phyloP scores from a whole-genome alignment of 2,329 filamentous ascomycete species.

The Talaromyces pinophilus region DNA sequence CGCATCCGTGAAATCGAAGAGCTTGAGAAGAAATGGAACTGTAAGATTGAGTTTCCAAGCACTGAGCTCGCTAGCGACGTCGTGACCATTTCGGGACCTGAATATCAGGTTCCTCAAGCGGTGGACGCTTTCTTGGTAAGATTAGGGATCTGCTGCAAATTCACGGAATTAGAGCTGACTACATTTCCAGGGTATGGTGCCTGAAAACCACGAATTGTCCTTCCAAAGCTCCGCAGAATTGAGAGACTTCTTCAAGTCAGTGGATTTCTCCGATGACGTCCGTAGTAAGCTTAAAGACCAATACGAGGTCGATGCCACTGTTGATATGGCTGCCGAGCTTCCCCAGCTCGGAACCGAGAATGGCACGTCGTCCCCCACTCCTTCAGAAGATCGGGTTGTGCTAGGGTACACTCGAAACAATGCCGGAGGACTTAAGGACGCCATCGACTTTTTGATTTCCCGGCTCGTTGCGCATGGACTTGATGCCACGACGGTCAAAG shows the following conservation, averaged over 20 bases:
- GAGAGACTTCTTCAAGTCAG: conserved; percentile 76
- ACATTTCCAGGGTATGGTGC: conserved; percentile 79
- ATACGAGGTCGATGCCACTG: conserved; percentile 84
- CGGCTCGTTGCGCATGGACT: conserved; percentile 84
- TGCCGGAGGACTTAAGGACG: conserved; percentile 89
- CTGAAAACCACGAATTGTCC: conserved; percentile 89
- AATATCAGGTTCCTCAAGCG: conserved; percentile 96
- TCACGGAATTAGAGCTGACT: background rate
- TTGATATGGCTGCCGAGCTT: conserved; percentile 54
- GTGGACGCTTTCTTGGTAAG: conserved; percentile 87
- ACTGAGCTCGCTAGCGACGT: conserved; percentile 96
- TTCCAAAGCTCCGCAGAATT: conserved; percentile 75
- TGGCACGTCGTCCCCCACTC: conserved; percentile 45
- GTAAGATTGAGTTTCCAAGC: conserved; percentile 97
- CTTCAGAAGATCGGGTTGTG: conserved; percentile 58
- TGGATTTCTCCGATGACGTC: conserved; percentile 77
- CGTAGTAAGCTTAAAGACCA: conserved; percentile 83
- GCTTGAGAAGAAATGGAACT: conserved; percentile 98
- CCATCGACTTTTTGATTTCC: conserved; percentile 88
- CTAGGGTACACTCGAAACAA: conserved; percentile 96
- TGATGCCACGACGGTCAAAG: conserved; percentile 84
- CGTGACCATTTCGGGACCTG: conserved; percentile 91
- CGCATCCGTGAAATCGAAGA: conserved; percentile 88
- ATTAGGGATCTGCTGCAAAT: background rate
- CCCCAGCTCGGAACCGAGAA: conserved; percentile 37